Evolutionary conservation across 306 rosid genomes (phyloP).

Genomic region (Cucurbita pepo): DNA sequence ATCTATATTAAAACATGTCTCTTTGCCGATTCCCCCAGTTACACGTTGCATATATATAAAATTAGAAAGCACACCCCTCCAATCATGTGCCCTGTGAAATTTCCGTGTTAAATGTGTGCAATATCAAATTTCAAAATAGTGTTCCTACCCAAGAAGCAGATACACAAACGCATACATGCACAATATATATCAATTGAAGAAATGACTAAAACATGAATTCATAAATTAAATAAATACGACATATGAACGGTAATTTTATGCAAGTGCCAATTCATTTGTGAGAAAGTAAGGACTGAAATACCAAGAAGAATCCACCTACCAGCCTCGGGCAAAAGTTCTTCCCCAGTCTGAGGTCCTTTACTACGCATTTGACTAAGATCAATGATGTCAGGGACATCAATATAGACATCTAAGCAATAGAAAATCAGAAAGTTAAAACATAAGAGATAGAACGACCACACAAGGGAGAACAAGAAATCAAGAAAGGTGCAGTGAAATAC

Average conservation of each 20-base stretch:
- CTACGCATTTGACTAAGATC: conserved; percentile 40
- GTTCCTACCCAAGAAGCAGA: background rate
- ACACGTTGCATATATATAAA: background rate
- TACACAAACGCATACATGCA: background rate
- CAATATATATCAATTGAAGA: background rate
- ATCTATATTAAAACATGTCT: background rate
- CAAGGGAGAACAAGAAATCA: conserved; percentile 1
- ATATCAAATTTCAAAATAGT: background rate
- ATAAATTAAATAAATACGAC: background rate
- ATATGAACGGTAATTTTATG: background rate
- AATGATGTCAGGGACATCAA: conserved; percentile 89
- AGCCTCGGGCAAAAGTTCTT: conserved; percentile 8
- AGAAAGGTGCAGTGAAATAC: conserved; percentile 21
- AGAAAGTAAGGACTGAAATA: background rate
- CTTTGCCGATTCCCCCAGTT: background rate
- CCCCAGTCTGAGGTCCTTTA: background rate
- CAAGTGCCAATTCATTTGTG: background rate
- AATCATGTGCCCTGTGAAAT: background rate
- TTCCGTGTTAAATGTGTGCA: background rate
- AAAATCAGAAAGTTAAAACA: background rate
- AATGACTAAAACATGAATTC: background rate
- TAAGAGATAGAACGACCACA: background rate
- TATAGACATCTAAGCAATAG: conserved; percentile 66
- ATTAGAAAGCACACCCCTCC: background rate
- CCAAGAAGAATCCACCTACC: conserved; percentile 8